Base-by-base conservation (phyloP, 192 early-diverging fungal species). In the Linnemannia schmuckeri region DNA sequence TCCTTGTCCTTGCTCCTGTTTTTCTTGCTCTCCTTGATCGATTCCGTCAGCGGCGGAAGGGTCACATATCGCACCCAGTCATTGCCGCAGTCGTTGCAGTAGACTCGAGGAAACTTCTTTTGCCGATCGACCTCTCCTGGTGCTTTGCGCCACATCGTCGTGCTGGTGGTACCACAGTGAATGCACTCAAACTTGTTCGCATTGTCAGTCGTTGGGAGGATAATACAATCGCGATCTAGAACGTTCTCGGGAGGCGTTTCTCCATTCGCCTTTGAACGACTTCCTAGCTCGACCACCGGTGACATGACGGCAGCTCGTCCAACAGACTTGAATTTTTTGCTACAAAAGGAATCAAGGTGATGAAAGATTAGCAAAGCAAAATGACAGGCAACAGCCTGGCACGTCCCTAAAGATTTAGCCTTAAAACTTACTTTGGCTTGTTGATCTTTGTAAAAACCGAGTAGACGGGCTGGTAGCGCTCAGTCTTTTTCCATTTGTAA, bases 21-120 rank as follows among this genome's bases (percentile, higher is more conserved):
- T 42, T 81, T 87, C 35, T 81, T 81, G n/a, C 10, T 57, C 2
- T 87, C 85, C 35, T 81, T 87, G 17, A 76, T 46, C 4, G 71
- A 42, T 3, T 90, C 91, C 4, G 54, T 70, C 4, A 93, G 49
- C 3, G 84, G 78, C 8, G 71, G 88, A 30, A 88, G 85, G 13
- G 85, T 85, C 22, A 86, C 88, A 83, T 93, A 93, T 30, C 93
- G 92, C 13, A 93, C 63, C 93, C 93, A 93, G 63, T 93, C 90
- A 44, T 83, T 85, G 41, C 92, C 92, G 76, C 93, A 93, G 24
- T 88, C 87, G 49, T 92, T 85, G 70, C 93, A 93, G 33, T 91
- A 76, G 0, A 91, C 90, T 40, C 74, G 55, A 6, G 85, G 83
- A 24, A 80, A 57, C 44, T 89, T 89, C 49, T 89, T 88, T 74